Conservation (phyloP, 805 yeast species). For the Myxozyma geophila region DNA sequence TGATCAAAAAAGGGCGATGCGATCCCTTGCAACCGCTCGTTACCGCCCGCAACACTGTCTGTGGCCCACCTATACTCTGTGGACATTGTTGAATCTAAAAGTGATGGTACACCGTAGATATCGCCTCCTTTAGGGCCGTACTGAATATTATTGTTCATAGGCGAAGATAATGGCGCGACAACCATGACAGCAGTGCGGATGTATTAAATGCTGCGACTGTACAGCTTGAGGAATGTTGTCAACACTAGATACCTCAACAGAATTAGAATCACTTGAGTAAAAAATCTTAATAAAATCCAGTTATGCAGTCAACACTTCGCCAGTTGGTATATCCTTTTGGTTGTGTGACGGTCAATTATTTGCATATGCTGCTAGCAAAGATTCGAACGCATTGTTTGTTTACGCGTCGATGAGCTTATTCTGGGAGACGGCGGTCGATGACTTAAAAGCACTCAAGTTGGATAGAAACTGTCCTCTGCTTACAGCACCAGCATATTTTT, state of each 20-base stretch:
- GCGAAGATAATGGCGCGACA: background rate
- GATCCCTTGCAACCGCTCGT: background rate
- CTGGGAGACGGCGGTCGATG: background rate
- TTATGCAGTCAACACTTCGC: no score
- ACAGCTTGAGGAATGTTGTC: background rate
- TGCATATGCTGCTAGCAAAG: background rate
- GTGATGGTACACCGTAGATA: constrained; percentile 8
- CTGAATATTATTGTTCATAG: background rate
- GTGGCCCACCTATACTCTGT: constrained; percentile 33
- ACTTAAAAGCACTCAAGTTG: no score
- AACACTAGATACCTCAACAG: background rate
- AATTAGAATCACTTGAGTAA: no score
- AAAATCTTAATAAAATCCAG: no score
- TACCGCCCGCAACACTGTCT: constrained; percentile 22
- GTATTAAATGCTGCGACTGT: no score
- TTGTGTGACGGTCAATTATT: background rate
- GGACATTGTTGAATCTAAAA: constrained; percentile 24
- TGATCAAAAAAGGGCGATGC: constrained; percentile 15
- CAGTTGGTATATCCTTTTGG: no score
- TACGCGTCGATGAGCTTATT: background rate
- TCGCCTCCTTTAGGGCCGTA: background rate
- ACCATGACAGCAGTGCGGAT: background rate
- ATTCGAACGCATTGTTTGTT: background rate
- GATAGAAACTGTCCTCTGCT: no score
- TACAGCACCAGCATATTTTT: no score